Evolutionary conservation across 768 basidiomycete species (phyloP).

Genomic region (Favolaschia claudopus): DNA sequence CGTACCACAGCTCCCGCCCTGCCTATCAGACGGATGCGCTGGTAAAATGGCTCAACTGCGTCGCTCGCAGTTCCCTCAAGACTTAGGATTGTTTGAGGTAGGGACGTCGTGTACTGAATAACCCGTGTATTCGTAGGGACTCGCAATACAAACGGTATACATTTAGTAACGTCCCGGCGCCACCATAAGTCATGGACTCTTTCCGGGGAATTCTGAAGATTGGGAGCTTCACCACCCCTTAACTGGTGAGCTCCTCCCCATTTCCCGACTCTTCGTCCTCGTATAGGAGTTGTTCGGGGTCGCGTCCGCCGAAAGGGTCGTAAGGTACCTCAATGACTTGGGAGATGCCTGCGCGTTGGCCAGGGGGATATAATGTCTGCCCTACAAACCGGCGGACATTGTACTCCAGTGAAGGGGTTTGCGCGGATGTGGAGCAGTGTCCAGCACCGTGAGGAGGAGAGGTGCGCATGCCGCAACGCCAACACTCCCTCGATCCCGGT

Average conservation of each 20-base stretch:
- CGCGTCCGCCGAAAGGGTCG: neutral
- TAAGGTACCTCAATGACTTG: neutral
- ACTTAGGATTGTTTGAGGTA: neutral
- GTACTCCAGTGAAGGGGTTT: neutral
- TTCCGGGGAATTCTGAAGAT: slow-evolving; percentile 16
- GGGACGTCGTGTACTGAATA: slow-evolving; percentile 8
- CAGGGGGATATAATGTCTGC: neutral
- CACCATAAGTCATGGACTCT: neutral
- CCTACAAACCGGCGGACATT: neutral
- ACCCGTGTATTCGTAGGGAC: slow-evolving; percentile 11
- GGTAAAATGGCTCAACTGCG: slow-evolving; percentile 7
- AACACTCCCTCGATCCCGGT: slow-evolving; percentile 8
- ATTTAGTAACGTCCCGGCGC: slow-evolving; percentile 19
- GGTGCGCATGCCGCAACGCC: slow-evolving; percentile 6
- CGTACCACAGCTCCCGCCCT: neutral
- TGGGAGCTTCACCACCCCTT: slow-evolving; percentile 12
- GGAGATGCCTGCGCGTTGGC: neutral
- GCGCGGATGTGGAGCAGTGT: neutral
- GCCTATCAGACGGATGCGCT: slow-evolving; percentile 9
- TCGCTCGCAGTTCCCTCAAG: neutral
- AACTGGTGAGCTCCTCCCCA: slow-evolving; percentile 16
- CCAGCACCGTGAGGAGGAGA: neutral
- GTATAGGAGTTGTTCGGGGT: neutral
- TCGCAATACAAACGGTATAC: slow-evolving; percentile 4
- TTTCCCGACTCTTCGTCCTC: slow-evolving; percentile 1